Evolutionary conservation across 2,329 filamentous ascomycete species (phyloP), one percentile per base, ranked within the genome.

Genomic region (Exophiala sp.): DNA sequence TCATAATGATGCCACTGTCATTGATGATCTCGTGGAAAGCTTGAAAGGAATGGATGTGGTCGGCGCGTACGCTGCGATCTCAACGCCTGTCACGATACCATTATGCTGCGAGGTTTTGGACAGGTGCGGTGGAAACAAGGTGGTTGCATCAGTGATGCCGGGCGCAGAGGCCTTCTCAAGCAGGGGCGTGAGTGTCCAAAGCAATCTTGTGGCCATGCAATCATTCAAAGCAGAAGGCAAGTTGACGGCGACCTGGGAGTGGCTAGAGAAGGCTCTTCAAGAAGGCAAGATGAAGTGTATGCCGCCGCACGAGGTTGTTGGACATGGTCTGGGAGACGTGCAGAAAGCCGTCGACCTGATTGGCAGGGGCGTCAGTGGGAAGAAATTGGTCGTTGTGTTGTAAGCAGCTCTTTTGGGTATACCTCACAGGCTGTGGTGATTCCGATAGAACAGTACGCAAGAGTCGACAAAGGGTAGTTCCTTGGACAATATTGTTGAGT

Each of bases 181-280:
- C 1, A 48, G 46, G 24, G 54, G 44, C 10, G 57, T 59, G 18
- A 51, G 47, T 18, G 45, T 54, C 3, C 36, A 18, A 0, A 48
- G 40, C 20, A 54, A 51, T 16, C 74, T 88, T 55, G 81, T 79
- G 64, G 66, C 67, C 47, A 62, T 29, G 24, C 24, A 69, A 16
- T 65, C 68, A 20, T 63, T 69, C 36, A 45, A 68, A n/a, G 55
- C 66, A 9, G 76, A 74, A 41, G 81, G 89, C n/a, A 86, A 86
- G 6, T 89, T 89, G 76, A 86, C 68, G 2, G 24, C 24, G 5
- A 68, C 64, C 50, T 59, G 63, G 36, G 63, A 66, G 29, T 71
- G 63, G 38, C 33, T 71, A 3, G 63, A 65, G 2, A 39, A 47
- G 8, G 68, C 69, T 5, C 49, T 71, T n/a, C 51, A 50, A 38